Conservation (phyloP, 2,329 filamentous ascomycete species). For the Akanthomyces muscarius region DNA sequence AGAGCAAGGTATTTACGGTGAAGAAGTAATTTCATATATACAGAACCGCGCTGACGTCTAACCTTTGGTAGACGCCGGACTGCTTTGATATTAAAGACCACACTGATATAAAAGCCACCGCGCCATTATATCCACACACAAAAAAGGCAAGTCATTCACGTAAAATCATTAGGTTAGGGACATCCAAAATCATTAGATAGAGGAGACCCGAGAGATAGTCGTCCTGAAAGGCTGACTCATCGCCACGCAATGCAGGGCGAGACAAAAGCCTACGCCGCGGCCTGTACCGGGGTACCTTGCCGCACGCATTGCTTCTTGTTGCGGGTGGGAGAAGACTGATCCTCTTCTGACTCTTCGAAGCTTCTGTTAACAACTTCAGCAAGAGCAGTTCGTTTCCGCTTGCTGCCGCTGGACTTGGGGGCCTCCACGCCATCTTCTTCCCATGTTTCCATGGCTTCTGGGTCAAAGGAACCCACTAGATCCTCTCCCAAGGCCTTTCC, state of each 20-base stretch:
- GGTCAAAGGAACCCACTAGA: constrained; percentile 42
- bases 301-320: constrained; percentile 28
- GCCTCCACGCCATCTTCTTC: constrained; percentile 32
- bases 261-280: background rate
- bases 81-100: background rate
- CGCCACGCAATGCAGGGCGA: background rate
- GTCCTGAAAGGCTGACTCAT: too few relatives aligned
- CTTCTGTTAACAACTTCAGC: constrained; percentile 38
- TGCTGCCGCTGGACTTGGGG: constrained; percentile 30
- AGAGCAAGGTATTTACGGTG: background rate
- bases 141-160: constrained; percentile 1
- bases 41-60: background rate
- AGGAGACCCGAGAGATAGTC: too few relatives aligned
- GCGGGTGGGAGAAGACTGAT: constrained; percentile 23
- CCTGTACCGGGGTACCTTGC: constrained; percentile 27
- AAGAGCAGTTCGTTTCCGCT: constrained; percentile 35
- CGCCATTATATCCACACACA: background rate
- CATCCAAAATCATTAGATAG: background rate
- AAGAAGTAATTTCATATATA: background rate
- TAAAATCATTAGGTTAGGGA: background rate
- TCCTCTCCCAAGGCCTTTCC: constrained; percentile 50
- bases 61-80: background rate
- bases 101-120: background rate
- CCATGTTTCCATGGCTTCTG: constrained; percentile 43
- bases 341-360: constrained; percentile 36